Conservation (phyloP, 805 yeast genomes). For the Trichomonascus vanleenenianus region DNA sequence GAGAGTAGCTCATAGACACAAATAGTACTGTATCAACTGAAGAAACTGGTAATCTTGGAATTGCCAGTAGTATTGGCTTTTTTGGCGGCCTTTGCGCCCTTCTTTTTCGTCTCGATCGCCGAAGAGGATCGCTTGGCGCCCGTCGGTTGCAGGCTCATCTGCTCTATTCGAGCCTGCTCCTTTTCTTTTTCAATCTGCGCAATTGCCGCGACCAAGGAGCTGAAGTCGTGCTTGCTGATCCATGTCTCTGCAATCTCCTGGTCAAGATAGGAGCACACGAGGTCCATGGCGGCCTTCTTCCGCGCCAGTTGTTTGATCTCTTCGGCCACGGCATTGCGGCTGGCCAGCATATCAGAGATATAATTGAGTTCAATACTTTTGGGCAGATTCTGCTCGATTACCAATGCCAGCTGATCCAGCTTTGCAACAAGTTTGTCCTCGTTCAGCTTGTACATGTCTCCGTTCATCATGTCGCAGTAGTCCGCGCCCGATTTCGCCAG, state of each 20-base stretch:
- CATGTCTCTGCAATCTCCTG: slow-evolving; percentile 7
- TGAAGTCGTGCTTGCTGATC: slow-evolving; percentile 16
- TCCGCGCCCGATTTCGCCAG: too few species aligned
- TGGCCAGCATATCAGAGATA: slow-evolving; percentile 14
- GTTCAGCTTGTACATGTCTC: slow-evolving; percentile 11
- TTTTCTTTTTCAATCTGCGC: slow-evolving; percentile 13
- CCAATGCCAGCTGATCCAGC: slow-evolving; percentile 13
- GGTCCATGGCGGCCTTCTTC: slow-evolving; percentile 12
- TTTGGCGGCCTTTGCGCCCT: neutral
- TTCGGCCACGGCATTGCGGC: slow-evolving; percentile 11
- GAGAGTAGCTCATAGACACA: neutral
- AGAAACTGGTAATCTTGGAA: slow-evolving; percentile 25
- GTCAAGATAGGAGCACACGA: slow-evolving; percentile 13
- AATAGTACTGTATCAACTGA: slow-evolving; percentile 17
- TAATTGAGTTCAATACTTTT: slow-evolving; percentile 9
- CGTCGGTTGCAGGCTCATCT: slow-evolving; percentile 1
- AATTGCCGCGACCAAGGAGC: slow-evolving; percentile 16
- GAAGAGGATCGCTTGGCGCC: slow-evolving; percentile 6
- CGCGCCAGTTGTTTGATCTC: slow-evolving; percentile 16
- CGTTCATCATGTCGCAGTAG: slow-evolving; percentile 3
- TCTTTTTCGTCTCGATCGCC: slow-evolving; percentile 8
- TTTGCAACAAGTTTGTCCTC: slow-evolving; percentile 14
- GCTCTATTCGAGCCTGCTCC: slow-evolving; percentile 14
- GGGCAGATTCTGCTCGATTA: slow-evolving; percentile 17
- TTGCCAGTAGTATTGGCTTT: slow-evolving; percentile 19